Evolutionary conservation across 768 basidiomycete genomes (phyloP).

Genomic region (Lactarius pseudohatsudake): DNA sequence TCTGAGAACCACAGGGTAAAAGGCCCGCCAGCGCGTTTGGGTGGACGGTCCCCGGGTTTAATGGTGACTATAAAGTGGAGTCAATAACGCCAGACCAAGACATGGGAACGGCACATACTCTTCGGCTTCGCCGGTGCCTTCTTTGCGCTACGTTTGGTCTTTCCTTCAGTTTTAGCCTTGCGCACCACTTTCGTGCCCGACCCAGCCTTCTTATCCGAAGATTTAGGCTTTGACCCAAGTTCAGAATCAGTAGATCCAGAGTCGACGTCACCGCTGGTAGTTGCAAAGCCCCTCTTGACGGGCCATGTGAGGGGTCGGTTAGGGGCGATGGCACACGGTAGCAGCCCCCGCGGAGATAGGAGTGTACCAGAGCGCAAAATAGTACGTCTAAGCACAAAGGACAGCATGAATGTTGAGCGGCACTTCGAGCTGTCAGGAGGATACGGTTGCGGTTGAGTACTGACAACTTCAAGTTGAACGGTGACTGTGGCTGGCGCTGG

Average conservation of each 20-base stretch:
- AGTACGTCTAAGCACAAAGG: constrained; percentile 12
- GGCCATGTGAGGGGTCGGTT: not conserved
- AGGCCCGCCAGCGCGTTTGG: not conserved
- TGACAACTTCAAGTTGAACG: not conserved
- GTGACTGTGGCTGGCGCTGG: not conserved
- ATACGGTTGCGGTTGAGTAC: not conserved
- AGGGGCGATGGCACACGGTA: not conserved
- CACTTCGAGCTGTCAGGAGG: not conserved
- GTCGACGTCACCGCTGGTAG: not conserved
- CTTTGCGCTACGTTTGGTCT: not conserved
- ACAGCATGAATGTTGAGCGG: constrained; percentile 4
- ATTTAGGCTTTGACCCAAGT: constrained; percentile 16
- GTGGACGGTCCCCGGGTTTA: not conserved
- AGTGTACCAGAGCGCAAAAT: constrained; percentile 11
- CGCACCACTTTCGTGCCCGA: not conserved
- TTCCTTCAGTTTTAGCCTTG: not conserved
- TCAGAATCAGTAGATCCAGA: not conserved
- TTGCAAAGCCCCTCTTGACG: constrained; percentile 8
- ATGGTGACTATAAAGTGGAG: constrained; percentile 7
- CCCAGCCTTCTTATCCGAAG: not conserved
- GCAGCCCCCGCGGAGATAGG: not conserved
- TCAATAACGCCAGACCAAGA: not conserved
- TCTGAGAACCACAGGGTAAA: not conserved
- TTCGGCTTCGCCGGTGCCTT: not conserved
- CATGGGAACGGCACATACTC: not conserved